Base-by-base conservation (phyloP, 257 asterid species). In the Solanum pennellii region DNA sequence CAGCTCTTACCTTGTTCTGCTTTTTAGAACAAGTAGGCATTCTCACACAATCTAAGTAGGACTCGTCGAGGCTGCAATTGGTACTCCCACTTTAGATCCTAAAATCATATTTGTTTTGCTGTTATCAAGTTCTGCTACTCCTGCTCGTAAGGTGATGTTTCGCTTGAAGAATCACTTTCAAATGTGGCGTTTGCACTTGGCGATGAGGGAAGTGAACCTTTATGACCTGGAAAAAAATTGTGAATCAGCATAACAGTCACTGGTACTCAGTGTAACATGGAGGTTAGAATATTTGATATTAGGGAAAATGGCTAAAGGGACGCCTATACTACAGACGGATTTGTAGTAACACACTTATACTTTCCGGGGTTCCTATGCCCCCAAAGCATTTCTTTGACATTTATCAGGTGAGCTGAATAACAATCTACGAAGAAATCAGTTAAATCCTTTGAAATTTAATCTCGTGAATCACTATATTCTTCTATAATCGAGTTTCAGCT, bases 101-200 rank as follows among this genome's bases (percentile, higher is more conserved):
- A 80, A 47, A 44, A 29, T 56, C 45, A 49, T 80, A 80, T 80
- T 31, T 13, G 59, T 80, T 74, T 80, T 18, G 35, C 69, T 49
- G 71, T 49, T 49, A 49, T 82, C 69, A 27, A 31, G 29, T 25
- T 49, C 85, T 18, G 27, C 68, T 80, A 80, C 27, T 80, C 85
- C 83, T 96, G 97, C 90, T 96, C 98, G 16, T 93, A 94, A 44
- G 98, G 97, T 21, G 97, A 93, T 75, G 99, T 93, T 89, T 95
- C 98, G 71, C 98, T 92, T 33, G 98, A 95, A 74, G 98, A 94
- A 94, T 95, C 98, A 87, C 98, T 96, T 65, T 94, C 99, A 76
- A 82, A 95, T 69, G 94, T 90, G 12, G 93, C 87, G 88, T 88
- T 92, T 87, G 93, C 98, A 87, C 90, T 94, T 65, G 98, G 97